Conservation (phyloP, 2,329 filamentous ascomycete species). For the Cadophora malorum region DNA sequence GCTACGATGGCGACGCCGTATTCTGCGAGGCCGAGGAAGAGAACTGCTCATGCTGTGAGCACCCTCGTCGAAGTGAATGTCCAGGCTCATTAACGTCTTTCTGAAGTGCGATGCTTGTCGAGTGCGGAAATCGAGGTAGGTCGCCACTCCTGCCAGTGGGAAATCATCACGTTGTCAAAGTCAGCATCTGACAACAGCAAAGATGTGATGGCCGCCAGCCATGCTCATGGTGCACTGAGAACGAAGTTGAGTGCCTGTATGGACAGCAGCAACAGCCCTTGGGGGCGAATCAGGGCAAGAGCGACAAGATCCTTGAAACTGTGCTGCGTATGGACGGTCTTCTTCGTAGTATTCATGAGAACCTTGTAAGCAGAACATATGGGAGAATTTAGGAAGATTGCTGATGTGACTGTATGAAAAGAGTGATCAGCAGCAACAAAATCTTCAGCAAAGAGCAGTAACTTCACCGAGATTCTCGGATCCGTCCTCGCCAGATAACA, state of each 20-base stretch:
- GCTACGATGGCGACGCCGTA: conserved; percentile 31
- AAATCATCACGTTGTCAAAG: not conserved
- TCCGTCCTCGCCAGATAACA: conserved; percentile 29
- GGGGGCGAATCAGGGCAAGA: conserved; percentile 53
- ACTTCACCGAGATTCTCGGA: conserved; percentile 29
- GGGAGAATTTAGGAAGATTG: not conserved
- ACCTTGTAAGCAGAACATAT: conserved; percentile 23
- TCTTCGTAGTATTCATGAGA: conserved; percentile 43
- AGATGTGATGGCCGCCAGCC: conserved; percentile 36
- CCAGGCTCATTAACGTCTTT: not conserved
- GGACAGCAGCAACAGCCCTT: conserved; percentile 29
- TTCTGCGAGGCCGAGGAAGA: conserved; percentile 31
- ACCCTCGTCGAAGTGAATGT: not conserved
- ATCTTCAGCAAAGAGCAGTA: conserved; percentile 17
- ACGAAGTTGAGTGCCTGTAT: conserved; percentile 36
- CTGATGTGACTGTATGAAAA: not conserved
- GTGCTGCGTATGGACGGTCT: conserved; percentile 55
- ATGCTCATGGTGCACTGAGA: conserved; percentile 36
- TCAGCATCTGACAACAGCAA: not conserved
- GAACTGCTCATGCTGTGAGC: conserved; percentile 36
- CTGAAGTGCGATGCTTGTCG: conserved; percentile 33
- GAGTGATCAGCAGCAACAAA: conserved; percentile 27
- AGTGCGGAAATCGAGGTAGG: conserved; percentile 31
- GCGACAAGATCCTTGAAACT: conserved; percentile 58
- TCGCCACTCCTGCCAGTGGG: not conserved